Base-by-base conservation (phyloP, 371 early-diverging fungal genomes). In the Coemansia sp. region DNA sequence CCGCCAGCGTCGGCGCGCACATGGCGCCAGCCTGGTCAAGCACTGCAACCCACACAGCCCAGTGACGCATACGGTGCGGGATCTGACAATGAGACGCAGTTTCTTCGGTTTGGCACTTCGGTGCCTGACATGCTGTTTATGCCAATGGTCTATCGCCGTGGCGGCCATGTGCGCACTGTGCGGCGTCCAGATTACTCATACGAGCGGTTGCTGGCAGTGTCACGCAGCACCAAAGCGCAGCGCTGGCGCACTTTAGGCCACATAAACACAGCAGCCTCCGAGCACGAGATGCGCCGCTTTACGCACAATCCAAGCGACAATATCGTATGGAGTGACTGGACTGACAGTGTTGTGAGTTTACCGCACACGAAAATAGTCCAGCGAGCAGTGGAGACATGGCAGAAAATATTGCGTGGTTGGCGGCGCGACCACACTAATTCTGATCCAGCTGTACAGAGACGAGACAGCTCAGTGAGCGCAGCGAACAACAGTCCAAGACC, bases 161-260 rank as follows among this genome's bases (percentile, higher is more conserved):
- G 56, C 1, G 61, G 57, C 26, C 71, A 67, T 4, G 9, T n/a
- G 39, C 61, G 53, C 36, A 36, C 64, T 4, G 44, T 64, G 15
- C 61, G 56, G 17, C 63, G 63, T 2, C 72, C 71, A 2, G 71
- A 71, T 58, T 61, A 57, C n/a, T 67, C 67, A 1, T 75, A 71
- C 9, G 71, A 71, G 61, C 76, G 64, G 4, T 29, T 71, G 15
- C 54, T 75, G 26, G 61, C 64, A 1, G 13, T 56, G 21, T 67
- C 76, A 4, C 72, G 76, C 13, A 61, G 28, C 17, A 56, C 67
- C 8, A 75, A 75, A 15, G 61, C 58, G 2, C 54, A 48, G 9
- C 72, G 67, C 15, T 71, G 76, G 76, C 55, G 44, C n/a, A 8
- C 32, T 32, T 9, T 32, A 9, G 9, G 32, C 32, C 32, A 32